Evolutionary conservation across 768 basidiomycete genomes (phyloP), one percentile per base, ranked within the genome.

Genomic region (Mycena maculata): DNA sequence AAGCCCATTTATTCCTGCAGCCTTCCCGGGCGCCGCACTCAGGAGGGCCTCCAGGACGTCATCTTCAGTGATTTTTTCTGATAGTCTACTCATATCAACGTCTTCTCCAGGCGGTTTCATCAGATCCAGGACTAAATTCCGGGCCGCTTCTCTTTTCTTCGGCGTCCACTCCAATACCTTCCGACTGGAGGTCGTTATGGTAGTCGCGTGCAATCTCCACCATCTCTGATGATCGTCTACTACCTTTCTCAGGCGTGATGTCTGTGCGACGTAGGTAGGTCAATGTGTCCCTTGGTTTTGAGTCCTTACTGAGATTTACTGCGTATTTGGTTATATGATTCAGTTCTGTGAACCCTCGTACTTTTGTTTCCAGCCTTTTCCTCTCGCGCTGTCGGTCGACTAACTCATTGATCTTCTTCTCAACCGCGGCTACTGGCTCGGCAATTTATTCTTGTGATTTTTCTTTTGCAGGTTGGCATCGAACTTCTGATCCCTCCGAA

Each of bases 261-360:
- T 57, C 55, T 6, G 55, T 57, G 18, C 55, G n/a, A 5, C 41
- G 55, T 16, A 57, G 25, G 28, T 30, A 45, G 20, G 12, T 45
- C 10, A 58, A 18, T 2, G 56, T 58, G 30, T 58, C 56, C 22
- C 56, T 44, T 9, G 56, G 56, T 15, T 44, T 30, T 7, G 30
- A 6, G 6, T 58, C 56, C 15, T 58, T 58, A 15, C 42, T 45
- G 20, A 58, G 25, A 5, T 13, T n/a, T 15, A 57, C 56, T 9
- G 56, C 27, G n/a, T 31, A 57, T 22, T 45, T 57, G 10, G 41
- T 57, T 6, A 57, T 57, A 23, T 45, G 41, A 28, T 45, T 30
- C 9, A 57, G 42, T n/a, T 57, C 56, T 15, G 56, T 42, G 12
- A 13, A 23, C 5, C 57, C 25, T 3, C 57, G 41, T 16, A 42